These are phyloP conservation scores for Solanum hybrid DNA, from an alignment of 305 asterid genomes.

Conservation along the genomic window DNA sequence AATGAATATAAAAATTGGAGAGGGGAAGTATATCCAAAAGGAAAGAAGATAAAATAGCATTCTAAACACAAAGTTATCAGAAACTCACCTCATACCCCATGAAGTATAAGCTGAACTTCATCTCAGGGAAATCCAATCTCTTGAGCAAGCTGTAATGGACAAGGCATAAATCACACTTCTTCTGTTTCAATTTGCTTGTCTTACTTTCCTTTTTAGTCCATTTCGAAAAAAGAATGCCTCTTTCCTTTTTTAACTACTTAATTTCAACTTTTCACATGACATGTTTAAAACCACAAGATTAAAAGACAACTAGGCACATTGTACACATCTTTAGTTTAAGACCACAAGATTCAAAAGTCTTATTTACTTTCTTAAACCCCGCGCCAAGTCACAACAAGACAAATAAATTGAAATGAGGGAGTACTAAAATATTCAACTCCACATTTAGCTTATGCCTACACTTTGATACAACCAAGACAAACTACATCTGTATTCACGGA, in stretches of 20 bases:
- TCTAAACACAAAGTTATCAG: background rate
- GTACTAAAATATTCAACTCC: background rate
- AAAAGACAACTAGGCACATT: background rate
- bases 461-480: background rate
- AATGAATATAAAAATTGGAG: background rate
- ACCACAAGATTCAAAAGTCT: background rate
- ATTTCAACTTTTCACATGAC: background rate
- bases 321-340: background rate
- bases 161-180: background rate
- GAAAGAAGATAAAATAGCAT: background rate
- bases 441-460: background rate
- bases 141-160: slow-evolving; percentile 57
- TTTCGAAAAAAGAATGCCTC: background rate
- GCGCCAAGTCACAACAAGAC: background rate
- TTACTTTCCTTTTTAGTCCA: background rate
- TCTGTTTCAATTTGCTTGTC: background rate
- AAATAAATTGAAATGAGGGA: no score
- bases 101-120: slow-evolving; percentile 67
- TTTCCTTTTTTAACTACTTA: background rate
- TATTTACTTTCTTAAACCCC: background rate
- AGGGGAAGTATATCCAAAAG: background rate
- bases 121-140: slow-evolving; percentile 74
- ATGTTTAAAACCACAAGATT: background rate
- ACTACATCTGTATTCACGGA: background rate
- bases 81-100: slow-evolving; percentile 70